These are phyloP conservation scores for Cadophora malorum DNA, from an alignment of 2,329 filamentous ascomycete species.

Conservation along the genomic window DNA sequence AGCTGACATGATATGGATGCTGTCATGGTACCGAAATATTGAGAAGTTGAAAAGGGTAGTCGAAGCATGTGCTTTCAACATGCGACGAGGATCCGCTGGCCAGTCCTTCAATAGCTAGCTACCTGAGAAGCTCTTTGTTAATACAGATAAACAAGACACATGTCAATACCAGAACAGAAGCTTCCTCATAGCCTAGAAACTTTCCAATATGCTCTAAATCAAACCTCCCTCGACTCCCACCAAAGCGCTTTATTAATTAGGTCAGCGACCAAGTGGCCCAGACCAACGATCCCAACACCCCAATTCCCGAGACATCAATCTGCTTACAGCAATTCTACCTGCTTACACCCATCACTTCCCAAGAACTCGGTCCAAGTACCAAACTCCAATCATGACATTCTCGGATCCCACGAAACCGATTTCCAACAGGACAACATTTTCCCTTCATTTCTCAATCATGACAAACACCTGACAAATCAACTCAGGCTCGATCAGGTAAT, in stretches of 20 bases:
- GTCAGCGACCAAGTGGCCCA: background rate
- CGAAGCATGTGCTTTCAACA: background rate
- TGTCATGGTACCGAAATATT: background rate
- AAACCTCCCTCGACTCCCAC: too few species aligned
- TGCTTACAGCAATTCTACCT: background rate
- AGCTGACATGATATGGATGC: background rate
- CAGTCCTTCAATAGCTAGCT: too few species aligned
- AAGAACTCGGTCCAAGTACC: background rate
- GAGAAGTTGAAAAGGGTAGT: background rate
- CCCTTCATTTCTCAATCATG: background rate
- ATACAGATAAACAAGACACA: too few species aligned
- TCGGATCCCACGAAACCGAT: background rate
- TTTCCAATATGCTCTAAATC: too few species aligned
- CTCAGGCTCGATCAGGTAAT: background rate
- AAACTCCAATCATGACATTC: too few species aligned
- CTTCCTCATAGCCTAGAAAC: too few species aligned
- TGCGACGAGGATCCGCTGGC: background rate
- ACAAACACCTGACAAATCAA: conserved; percentile 8
- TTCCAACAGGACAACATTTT: too few species aligned
- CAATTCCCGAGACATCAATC: background rate
- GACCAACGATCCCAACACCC: background rate
- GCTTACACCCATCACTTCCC: background rate
- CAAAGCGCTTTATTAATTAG: too few species aligned
- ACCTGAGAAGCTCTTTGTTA: too few species aligned
- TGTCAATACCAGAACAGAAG: too few species aligned